These are phyloP conservation scores for Paramecium primaurelia DNA, from an alignment of 73 alveolate genomes.

Conservation along the genomic window DNA sequence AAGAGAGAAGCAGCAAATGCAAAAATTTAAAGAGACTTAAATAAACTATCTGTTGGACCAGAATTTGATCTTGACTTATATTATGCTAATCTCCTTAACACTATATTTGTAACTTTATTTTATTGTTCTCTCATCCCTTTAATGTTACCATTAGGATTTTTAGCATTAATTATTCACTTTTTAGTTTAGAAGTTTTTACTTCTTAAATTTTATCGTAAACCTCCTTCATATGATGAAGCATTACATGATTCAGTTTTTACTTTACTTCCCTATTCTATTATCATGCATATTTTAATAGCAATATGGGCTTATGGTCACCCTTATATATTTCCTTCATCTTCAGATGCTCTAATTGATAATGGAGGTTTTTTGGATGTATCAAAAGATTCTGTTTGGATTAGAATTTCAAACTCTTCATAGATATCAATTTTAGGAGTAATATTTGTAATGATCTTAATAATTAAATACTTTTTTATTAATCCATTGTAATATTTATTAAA, in stretches of 20 bases:
- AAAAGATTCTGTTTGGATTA: not conserved
- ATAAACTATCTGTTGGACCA: constrained; percentile 63
- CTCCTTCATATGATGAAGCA: constrained; percentile 57
- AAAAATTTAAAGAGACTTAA: constrained; percentile 54
- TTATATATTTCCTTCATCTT: constrained; percentile 58
- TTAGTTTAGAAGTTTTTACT: constrained; percentile 44
- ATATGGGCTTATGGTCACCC: constrained; percentile 71
- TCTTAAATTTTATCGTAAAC: constrained; percentile 58
- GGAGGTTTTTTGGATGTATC: not conserved
- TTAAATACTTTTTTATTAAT: not conserved
- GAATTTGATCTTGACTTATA: constrained; percentile 56
- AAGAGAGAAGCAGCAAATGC: not conserved
- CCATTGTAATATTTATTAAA: not conserved
- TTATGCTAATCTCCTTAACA: constrained; percentile 50
- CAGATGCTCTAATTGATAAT: not conserved
- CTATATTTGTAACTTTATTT: constrained; percentile 55
- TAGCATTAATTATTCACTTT: constrained; percentile 37
- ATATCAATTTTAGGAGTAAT: not conserved
- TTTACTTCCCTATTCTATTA: constrained; percentile 60
- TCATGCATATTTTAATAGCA: constrained; percentile 66
- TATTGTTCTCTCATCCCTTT: constrained; percentile 57
- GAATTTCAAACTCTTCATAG: not conserved
- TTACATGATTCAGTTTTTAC: constrained; percentile 53
- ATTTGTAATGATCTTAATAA: not conserved
- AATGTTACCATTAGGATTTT: constrained; percentile 24